Conservation (phyloP, 768 basidiomycete species). For the Russula foetens region DNA sequence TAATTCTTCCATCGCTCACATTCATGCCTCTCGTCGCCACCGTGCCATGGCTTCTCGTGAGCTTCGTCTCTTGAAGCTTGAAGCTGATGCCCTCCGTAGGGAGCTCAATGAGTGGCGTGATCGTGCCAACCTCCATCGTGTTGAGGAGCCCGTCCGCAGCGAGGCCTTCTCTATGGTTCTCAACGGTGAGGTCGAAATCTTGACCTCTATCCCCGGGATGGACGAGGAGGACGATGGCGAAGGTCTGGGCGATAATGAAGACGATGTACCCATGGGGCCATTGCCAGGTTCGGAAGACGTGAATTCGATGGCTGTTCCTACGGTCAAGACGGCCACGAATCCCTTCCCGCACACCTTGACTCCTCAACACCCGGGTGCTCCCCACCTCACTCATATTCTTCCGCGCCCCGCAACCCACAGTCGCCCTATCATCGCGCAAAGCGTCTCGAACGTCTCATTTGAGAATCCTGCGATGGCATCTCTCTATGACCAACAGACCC, state of each 20-base stretch:
- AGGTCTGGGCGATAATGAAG: constrained; percentile 37
- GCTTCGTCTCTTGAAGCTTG: constrained; percentile 67
- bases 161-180: constrained; percentile 68
- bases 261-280: constrained; percentile 20
- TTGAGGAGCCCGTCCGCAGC: constrained; percentile 65
- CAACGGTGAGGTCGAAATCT: constrained; percentile 61
- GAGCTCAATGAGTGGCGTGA: constrained; percentile 94
- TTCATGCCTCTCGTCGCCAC: constrained; percentile 75
- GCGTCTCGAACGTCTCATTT: constrained; percentile 35
- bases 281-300: constrained; percentile 22
- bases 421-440: constrained; percentile 40
- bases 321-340: constrained; percentile 30
- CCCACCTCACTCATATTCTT: constrained; percentile 22
- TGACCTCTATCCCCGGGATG: constrained; percentile 38
- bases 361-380: constrained; percentile 10
- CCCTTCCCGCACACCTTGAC: constrained; percentile 32
- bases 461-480: constrained; percentile 47
- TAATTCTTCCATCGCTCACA: constrained; percentile 88
- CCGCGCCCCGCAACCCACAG: constrained; percentile 26
- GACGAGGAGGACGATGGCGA: constrained; percentile 52
- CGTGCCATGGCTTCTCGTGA: constrained; percentile 76
- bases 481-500: constrained; percentile 33
- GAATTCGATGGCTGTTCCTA: constrained; percentile 26
- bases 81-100: constrained; percentile 78
- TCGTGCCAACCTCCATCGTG: constrained; percentile 58